phyloP scores from a whole-genome alignment of 352 stramenopile species.

The Chloridella minuta region DNA sequence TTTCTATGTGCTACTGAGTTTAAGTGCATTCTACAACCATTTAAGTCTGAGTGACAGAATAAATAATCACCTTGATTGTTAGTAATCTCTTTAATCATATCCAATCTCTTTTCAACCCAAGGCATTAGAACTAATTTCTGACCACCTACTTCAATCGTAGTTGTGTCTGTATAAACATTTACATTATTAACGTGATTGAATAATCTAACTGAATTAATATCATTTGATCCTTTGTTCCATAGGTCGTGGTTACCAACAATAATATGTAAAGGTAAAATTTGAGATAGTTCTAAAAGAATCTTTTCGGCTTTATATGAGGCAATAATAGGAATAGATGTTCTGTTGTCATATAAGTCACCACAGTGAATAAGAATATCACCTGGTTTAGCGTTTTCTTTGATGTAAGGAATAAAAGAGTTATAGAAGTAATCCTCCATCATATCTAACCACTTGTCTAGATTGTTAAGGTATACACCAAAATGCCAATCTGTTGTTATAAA shows the following conservation, averaged over 20 bases:
- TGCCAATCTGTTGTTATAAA: too few relatives aligned
- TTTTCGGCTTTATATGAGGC: background rate
- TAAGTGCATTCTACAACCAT: background rate
- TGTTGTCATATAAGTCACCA: background rate
- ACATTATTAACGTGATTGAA: background rate
- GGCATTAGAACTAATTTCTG: background rate
- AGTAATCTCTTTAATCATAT: background rate
- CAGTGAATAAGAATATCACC: background rate
- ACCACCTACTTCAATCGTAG: background rate
- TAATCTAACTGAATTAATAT: background rate
- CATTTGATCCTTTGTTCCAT: background rate
- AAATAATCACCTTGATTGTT: background rate
- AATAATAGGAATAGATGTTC: background rate
- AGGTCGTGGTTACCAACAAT: background rate
- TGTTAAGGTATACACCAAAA: too few relatives aligned
- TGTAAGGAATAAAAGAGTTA: background rate
- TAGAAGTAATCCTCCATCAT: background rate
- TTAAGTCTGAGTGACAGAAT: background rate
- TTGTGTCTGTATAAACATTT: background rate
- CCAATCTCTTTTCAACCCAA: background rate
- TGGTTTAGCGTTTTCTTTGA: background rate
- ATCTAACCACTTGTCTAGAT: too few relatives aligned
- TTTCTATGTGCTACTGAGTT: too few relatives aligned
- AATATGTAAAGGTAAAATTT: background rate
- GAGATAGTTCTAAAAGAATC: background rate